These are phyloP conservation scores for Aspergillus chevalieri DNA, from an alignment of 2,329 filamentous ascomycete species.

Conservation along the genomic window DNA sequence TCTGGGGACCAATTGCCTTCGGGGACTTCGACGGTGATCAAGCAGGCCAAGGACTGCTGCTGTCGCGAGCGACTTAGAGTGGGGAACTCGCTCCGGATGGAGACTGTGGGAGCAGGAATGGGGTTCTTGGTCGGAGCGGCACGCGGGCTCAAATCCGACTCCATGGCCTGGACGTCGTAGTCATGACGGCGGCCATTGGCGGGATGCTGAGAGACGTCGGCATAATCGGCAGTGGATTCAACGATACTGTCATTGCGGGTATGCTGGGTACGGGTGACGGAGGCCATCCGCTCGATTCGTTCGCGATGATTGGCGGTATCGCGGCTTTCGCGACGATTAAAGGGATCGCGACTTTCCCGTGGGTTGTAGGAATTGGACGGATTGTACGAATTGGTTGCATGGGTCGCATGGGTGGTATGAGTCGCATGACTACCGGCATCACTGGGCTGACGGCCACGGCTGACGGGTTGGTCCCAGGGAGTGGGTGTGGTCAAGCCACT, in stretches of 20 bases:
- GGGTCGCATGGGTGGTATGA: slow-evolving; percentile 2
- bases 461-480: slow-evolving; percentile 49
- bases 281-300: slow-evolving; percentile 41
- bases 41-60: slow-evolving; percentile 88
- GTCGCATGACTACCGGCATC: slow-evolving; percentile 23
- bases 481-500: slow-evolving; percentile 54
- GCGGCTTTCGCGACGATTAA: slow-evolving; percentile 34
- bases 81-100: slow-evolving; percentile 91
- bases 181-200: slow-evolving; percentile 70
- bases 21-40: slow-evolving; percentile 88
- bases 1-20: slow-evolving; percentile 87
- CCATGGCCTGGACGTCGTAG: slow-evolving; percentile 95
- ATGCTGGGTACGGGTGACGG: slow-evolving; percentile 47
- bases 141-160: slow-evolving; percentile 70
- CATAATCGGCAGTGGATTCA: slow-evolving; percentile 72
- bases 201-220: slow-evolving; percentile 61
- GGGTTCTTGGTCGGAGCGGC: slow-evolving; percentile 66
- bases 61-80: slow-evolving; percentile 86
- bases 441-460: slow-evolving; percentile 25
- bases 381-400: slow-evolving; percentile 10
- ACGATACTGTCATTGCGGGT: slow-evolving; percentile 70
- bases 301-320: slow-evolving; percentile 38
- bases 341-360: slow-evolving; percentile 23
- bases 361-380: slow-evolving; percentile 12
- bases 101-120: slow-evolving; percentile 86